Base-by-base conservation (phyloP, 768 basidiomycete genomes). In the Psilocybe azurescens region DNA sequence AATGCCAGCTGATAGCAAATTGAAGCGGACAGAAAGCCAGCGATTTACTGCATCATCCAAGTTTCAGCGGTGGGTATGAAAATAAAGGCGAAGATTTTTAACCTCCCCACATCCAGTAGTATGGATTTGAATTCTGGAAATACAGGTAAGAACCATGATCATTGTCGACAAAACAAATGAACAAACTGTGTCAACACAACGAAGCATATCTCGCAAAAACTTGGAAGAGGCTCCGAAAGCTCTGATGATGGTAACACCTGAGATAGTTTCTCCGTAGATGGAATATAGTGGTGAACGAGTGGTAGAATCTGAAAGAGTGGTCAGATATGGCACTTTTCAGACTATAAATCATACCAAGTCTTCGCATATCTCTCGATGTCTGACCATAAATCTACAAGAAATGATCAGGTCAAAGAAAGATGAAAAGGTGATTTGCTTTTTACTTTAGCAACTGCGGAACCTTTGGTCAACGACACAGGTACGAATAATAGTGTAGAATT, bases 21-120 rank as follows among this genome's bases (percentile, higher is more conserved):
- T 59, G 83, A 96, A 96, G 9, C 95, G 89, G 62, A 89, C 86
- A 32, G 90, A 90, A 51, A 95, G 79, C 95, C 95, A 98, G 48
- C 94, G 88, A 72, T 95, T 95, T 16, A 95, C 93, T 92, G 41
- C n/a, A 44, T 44, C 14, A 47, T 24, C n/a, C 29, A 10, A 33
- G 9, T 46, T 33, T 54, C 5, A n/a, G 32, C 16, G 6, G 18
- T 32, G 20, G 20, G 29, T 58, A 28, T 29, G 28, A 38, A 49
- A 18, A 41, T 9, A 38, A 29, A 52, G 20, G 56, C 38, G 36
- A 53, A 11, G 62, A 3, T 14, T 16, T 52, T 79, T 56, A 71
- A 91, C 88, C 88, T 78, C 88, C 91, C 93, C 91, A 95, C 84
- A 91, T 90, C 95, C 95, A 96, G 70, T 91, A 94, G 72, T 87